Evolutionary conservation across 2,329 filamentous ascomycete species (phyloP), one percentile per base, ranked within the genome.

Genomic region (Trematosphaeria pertusa): DNA sequence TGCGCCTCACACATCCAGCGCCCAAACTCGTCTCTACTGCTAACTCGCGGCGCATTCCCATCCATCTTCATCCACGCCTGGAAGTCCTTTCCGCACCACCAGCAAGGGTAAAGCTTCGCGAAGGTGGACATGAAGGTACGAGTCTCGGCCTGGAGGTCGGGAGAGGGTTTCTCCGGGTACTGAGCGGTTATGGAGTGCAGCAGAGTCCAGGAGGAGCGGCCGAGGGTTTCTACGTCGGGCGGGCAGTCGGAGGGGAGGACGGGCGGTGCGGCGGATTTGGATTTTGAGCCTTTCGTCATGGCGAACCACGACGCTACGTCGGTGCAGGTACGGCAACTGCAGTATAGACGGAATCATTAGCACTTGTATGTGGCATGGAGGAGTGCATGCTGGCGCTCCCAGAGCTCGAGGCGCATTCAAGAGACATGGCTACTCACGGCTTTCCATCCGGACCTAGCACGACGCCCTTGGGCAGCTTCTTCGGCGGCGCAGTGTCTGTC

Each of bases 41-140:
- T 78, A 14, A 87, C 74, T 45, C 75, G 65, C 30, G 93, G 86
- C 65, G 83, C 82, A 56, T 92, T 88, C 53, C 73, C 73, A 2
- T 78, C 77, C 54, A 81, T 81, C 52, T 78, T 79, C 77, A 97
- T 87, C 81, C 93, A 97, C 0, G 70, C 71, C 70, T 87, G 87
- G 71, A 99, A 97, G 68, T 97, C 93, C 50, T 93, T 88, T 24
- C 92, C 94, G 73, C 94, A 99, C 3, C 88, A 83, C 91, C 92
- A 96, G 78, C 94, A 99, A 3, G 94, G 94, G 67, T 99, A 99
- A 15, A 97, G 74, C 58, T 87, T 88, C 19, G 89, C 86, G 70
- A 99, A 96, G 2, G 91, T 79, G 18, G 78, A 76, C 61, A 99
- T 80, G 74, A 99, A 97, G 40, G 83, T 80, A 45, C 80, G 79